A percentile compares a stretch with the other conserved stretches of the same genome.
Conservation (phyloP, 2,329 filamentous ascomycete species). For the Cladosporium colombiae region DNA sequence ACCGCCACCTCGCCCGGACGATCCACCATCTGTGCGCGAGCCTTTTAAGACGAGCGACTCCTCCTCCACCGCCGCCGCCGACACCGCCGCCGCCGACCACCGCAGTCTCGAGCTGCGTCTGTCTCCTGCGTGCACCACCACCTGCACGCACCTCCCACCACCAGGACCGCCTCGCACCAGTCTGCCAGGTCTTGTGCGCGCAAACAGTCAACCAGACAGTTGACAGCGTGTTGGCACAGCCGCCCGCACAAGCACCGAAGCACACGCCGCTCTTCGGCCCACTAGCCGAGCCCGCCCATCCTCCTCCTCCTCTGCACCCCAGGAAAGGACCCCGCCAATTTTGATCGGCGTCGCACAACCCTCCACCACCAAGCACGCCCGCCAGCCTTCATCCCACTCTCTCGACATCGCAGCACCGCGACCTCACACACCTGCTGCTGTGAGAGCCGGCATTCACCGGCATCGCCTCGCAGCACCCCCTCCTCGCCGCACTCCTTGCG, state of each 20-base stretch:
- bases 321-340: constrained; percentile 10
- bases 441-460: constrained; percentile 10
- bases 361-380: constrained; percentile 16
- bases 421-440: constrained; percentile 10
- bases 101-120: neutral
- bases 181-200: constrained; percentile 15
- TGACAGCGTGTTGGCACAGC: constrained; percentile 19
- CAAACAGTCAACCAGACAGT: constrained; percentile 11
- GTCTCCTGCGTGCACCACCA: neutral
- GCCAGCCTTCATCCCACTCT: neutral
- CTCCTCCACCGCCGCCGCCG: neutral
- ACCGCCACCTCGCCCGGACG: constrained; percentile 1
- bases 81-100: neutral
- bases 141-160: neutral
- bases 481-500: neutral
- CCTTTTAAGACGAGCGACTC: neutral
- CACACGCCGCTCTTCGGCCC: constrained; percentile 6
- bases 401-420: neutral
- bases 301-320: constrained; percentile 10
- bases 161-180: neutral
- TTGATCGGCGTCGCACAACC: constrained; percentile 21
- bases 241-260: neutral
- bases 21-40: constrained; percentile 4
- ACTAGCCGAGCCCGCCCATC: constrained; percentile 3
- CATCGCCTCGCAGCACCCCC: neutral